Evolutionary conservation across 2,329 filamentous ascomycete species (phyloP).

Genomic region (Fusarium sp.): DNA sequence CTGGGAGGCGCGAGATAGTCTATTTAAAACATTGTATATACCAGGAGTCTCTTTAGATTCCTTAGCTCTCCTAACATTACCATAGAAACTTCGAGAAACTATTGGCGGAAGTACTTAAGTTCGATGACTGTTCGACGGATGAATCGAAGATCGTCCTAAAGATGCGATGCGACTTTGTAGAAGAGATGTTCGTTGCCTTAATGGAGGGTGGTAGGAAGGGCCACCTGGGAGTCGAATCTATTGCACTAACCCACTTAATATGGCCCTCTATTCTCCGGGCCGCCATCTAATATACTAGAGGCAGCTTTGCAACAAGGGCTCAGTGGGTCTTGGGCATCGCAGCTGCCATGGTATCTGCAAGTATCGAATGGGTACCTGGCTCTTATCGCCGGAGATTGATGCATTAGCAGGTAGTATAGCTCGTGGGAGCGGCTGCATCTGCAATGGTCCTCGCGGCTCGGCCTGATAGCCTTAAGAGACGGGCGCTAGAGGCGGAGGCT

Average conservation of each 20-base stretch:
- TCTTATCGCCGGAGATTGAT: not conserved
- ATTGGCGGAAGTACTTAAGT: not conserved
- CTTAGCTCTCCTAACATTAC: not conserved
- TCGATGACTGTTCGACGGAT: not conserved
- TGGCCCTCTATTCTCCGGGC: not conserved
- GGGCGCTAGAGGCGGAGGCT: not conserved
- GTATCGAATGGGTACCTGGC: not conserved
- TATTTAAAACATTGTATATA: not conserved
- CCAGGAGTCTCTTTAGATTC: not conserved
- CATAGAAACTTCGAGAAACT: not conserved
- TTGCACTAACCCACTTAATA: not conserved
- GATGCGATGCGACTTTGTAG: not conserved
- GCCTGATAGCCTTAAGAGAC: not conserved
- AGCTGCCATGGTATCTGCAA: not conserved
- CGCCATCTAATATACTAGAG: not conserved
- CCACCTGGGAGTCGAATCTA: not conserved
- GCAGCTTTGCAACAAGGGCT: not conserved
- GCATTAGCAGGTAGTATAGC: not conserved
- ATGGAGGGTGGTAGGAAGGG: not conserved
- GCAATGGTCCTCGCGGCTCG: fast-evolving
- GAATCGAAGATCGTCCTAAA: not conserved
- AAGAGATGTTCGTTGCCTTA: not conserved
- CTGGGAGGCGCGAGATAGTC: not conserved
- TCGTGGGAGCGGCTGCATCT: fast-evolving
- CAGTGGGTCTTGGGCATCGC: not conserved